These are phyloP conservation scores for Cladosporium cucumerinum DNA, from an alignment of 2,329 filamentous ascomycete genomes.

Conservation along the genomic window DNA sequence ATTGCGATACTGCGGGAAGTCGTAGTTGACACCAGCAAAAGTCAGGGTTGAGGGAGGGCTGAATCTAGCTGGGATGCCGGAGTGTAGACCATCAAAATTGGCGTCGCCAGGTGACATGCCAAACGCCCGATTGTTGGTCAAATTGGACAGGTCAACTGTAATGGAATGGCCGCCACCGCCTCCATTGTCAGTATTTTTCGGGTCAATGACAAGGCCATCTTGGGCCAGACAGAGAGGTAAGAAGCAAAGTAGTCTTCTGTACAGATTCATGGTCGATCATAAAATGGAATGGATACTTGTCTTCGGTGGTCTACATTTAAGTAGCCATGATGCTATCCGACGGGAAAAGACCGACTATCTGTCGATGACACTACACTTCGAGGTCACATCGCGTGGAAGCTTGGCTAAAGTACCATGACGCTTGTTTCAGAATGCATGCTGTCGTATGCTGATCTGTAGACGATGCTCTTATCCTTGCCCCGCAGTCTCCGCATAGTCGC, in stretches of 20 bases:
- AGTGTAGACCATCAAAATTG: slow-evolving; percentile 36
- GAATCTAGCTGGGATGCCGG: slow-evolving; percentile 39
- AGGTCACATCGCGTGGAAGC: slow-evolving; percentile 14
- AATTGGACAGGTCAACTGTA: slow-evolving; percentile 26
- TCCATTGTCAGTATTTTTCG: slow-evolving; percentile 26
- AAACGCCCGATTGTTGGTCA: slow-evolving; percentile 39
- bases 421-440: neutral
- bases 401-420: slow-evolving; percentile 3
- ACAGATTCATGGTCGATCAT: neutral
- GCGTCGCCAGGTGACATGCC: slow-evolving; percentile 37
- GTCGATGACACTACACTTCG: neutral
- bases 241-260: neutral
- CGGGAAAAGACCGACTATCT: neutral
- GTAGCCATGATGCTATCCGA: neutral
- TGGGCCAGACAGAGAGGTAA: slow-evolving; percentile 18
- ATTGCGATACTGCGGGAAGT: slow-evolving; percentile 37
- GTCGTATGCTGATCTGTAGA: neutral
- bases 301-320: neutral
- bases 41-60: slow-evolving; percentile 36
- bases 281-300: neutral
- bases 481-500: neutral
- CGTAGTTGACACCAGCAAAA: slow-evolving; percentile 39
- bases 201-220: slow-evolving; percentile 30
- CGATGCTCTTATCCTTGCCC: neutral
- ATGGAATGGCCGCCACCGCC: slow-evolving; percentile 23